Evolutionary conservation across 2,329 filamentous ascomycete species (phyloP), one percentile per base, ranked within the genome.

Genomic region (Neurospora crassa): DNA sequence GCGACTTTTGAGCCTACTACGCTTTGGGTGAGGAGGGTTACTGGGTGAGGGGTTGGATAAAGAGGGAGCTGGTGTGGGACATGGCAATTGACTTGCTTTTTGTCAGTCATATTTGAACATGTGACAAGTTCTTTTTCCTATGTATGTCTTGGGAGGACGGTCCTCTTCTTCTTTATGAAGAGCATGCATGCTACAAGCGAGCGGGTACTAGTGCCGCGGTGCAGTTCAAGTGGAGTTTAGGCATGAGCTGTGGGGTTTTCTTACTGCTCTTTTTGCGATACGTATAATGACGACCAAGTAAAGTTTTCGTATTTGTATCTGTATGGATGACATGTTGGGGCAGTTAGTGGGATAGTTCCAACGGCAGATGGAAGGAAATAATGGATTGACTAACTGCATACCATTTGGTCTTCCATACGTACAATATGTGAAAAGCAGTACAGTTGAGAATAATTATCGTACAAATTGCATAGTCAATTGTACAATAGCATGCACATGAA

Each of bases 21-120:
- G 40, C 81, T 96, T 11, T 96, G 93, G 93, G 91, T 96, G 68
- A 87, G 90, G 77, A 86, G 93, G 74, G 90, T 94, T 73, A 94
- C 92, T 24, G 53, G 63, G 11, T 71, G 67, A 63, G 68, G 40
- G 16, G 68, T 47, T 67, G 53, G 43, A 18, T 20, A 40, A 68
- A 24, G 63, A 16, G 12, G 67, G 43, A 40, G 42, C 12, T 18
- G 42, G 59, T 18, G 47, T 24, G 42, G 12, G 45, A 14, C 0
- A 8, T 47, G 42, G 18, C 7, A 11, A 20, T 53, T 6, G 11
- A 11, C 45, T 24, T 47, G 1, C 20, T 2, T 24, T 24, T 53
- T 4, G 10, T 14, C 1, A 24, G n/a, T 53, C 11, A 4, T 24
- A 12, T 53, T 53, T 53, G 43, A 53, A 24, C 7, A 45, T 45